Evolutionary conservation across 257 asterid genomes (phyloP), one percentile per base, ranked within the genome.

Genomic region (Schizonepeta tenuifolia): DNA sequence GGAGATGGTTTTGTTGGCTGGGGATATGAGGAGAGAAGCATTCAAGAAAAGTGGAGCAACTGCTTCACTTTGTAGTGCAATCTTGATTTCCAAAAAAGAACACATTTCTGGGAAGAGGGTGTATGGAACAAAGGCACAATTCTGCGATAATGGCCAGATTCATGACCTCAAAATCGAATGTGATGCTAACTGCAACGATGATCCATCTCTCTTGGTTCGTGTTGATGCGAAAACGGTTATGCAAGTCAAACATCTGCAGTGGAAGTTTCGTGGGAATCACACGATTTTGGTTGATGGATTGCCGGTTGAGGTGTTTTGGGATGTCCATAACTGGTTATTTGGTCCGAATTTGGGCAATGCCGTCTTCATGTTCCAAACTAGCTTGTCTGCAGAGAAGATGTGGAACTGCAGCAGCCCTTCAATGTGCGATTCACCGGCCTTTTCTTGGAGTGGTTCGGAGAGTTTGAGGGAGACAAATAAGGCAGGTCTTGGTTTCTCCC

Each of bases 191-290:
- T 77, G 82, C 9, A 62, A 24, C 24, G 83, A 84, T 7, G 95
- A 91, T 49, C 92, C 96, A 1, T 62, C 81, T 43, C 96, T 93
- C 51, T 66, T 83, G 79, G 68, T 93, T 15, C 87, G 86, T 3
- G 53, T 93, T 2, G 98, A 93, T 47, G 70, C 89, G 0, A 93
- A 90, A 49, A 64, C 84, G 0, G 94, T 91, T 21, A 88, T 93
- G 91, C 88, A 89, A 66, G 88, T 93, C 70, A 87, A 83, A 80
- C 95, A 89, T 35, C 67, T 93, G 14, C 83, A 78, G 0, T 93
- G 98, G 98, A 93, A 93, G 60, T 93, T 93, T 31, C 84, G 97
- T 0, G 97, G 98, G 56, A 93, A 93, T 38, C 80, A 79, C 78
- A 75, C 94, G 0, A 83, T 91, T 61, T 69, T 81, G 82, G 83